Evolutionary conservation across 345 rosid species (phyloP).

Genomic region (Eucalyptus camaldulensis): DNA sequence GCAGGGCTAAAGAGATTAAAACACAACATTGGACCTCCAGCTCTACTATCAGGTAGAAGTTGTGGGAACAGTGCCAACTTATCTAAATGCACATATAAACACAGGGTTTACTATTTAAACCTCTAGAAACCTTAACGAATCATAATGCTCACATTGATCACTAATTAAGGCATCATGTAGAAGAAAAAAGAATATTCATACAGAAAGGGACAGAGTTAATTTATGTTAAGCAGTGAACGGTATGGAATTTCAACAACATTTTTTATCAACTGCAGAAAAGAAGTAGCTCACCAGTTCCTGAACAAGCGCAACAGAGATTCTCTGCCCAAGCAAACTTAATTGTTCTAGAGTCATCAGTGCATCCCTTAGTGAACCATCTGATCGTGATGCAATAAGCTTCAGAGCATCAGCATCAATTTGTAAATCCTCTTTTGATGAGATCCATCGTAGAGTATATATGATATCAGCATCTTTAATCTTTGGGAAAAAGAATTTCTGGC

Average conservation of each 20-base stretch:
- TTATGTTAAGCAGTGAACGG: neutral
- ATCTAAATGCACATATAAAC: neutral
- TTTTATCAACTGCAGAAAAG: neutral
- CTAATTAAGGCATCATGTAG: neutral
- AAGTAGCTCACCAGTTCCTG: slow-evolving; percentile 73
- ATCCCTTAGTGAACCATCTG: slow-evolving; percentile 96
- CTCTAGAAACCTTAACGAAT: neutral
- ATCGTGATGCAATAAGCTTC: slow-evolving; percentile 87
- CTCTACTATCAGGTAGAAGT: neutral
- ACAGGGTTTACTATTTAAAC: neutral
- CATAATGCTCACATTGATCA: neutral
- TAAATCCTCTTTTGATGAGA: slow-evolving; percentile 61
- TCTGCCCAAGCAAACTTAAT: slow-evolving; percentile 80
- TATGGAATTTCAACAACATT: neutral
- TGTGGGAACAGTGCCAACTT: neutral
- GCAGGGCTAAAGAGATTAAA: neutral
- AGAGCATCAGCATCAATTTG: slow-evolving; percentile 73
- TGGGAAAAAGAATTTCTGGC: slow-evolving; percentile 94
- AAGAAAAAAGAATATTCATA: neutral
- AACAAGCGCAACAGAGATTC: slow-evolving; percentile 72
- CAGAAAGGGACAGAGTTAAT: neutral
- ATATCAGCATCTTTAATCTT: slow-evolving; percentile 91
- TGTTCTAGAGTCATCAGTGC: slow-evolving; percentile 97
- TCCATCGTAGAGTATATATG: slow-evolving; percentile 58
- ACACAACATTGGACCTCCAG: neutral